Conservation (phyloP, 345 rosid species). For the Xanthoceras sorbifolium region DNA sequence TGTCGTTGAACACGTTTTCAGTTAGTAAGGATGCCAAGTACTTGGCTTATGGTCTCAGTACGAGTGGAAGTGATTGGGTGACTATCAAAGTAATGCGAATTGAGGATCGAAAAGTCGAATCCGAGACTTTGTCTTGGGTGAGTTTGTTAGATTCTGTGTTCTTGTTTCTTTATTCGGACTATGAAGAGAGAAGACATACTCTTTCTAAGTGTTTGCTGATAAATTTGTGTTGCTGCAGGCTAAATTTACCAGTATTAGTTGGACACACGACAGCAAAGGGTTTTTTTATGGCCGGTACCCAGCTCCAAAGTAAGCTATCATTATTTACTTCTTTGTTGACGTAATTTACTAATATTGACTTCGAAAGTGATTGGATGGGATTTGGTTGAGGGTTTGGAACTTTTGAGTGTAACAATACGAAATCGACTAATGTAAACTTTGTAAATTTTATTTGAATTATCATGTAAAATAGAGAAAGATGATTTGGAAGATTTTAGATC, state of each 20-base stretch:
- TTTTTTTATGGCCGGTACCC: constrained; percentile 95
- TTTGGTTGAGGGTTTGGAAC: background rate
- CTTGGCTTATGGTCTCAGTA: constrained; percentile 77
- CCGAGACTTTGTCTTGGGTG: constrained; percentile 85
- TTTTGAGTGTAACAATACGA: background rate
- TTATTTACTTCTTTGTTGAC: constrained; percentile 6
- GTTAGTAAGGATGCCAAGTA: constrained; percentile 76
- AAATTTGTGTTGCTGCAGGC: constrained; percentile 41
- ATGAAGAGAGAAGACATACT: background rate
- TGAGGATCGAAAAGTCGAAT: constrained; percentile 61
- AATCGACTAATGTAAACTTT: background rate
- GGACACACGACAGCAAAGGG: constrained; percentile 90
- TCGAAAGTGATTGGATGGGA: background rate
- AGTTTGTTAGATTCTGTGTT: constrained; percentile 18
- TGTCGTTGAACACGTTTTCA: constrained; percentile 51
- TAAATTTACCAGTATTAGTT: constrained; percentile 73
- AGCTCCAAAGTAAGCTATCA: constrained; percentile 63
- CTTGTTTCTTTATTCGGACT: background rate
- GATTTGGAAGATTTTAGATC: background rate
- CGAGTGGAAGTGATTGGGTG: constrained; percentile 98
- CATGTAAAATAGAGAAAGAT: background rate
- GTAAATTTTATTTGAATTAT: background rate
- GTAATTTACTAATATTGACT: background rate
- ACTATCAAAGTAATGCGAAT: constrained; percentile 69
- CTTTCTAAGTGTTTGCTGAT: background rate